Percentiles rank a stretch among this genome's conserved stretches.
These are phyloP conservation scores for Tylopilus sp. DNA, from an alignment of 1,284 basidiomycete genomes.

Conservation along the genomic window DNA sequence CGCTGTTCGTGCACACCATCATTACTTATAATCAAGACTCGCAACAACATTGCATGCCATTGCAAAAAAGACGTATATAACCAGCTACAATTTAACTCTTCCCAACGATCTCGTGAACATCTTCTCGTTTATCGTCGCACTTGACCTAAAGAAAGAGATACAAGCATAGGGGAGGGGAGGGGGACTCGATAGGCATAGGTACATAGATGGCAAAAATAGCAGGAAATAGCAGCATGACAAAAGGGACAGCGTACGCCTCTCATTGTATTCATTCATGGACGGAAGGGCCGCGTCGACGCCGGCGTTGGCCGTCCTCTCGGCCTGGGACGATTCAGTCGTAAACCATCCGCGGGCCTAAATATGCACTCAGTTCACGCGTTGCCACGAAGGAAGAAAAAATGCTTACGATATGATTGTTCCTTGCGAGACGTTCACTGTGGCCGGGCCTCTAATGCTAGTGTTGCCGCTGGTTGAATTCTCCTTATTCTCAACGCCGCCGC, in stretches of 20 bases:
- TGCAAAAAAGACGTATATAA: neutral
- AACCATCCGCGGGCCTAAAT: conserved; percentile 55
- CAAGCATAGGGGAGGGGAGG: conserved; percentile 10
- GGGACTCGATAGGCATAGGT: conserved; percentile 18
- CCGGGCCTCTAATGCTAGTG: neutral
- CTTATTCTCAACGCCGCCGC: conserved; percentile 48
- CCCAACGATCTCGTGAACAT: neutral
- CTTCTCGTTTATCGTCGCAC: neutral
- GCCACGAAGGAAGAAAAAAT: neutral
- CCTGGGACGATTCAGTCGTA: conserved; percentile 63
- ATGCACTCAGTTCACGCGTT: neutral
- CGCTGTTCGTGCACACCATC: too few species aligned
- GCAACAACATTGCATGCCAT: neutral
- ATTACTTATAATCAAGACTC: too few species aligned
- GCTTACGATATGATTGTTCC: conserved; percentile 57
- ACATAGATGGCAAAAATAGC: conserved; percentile 17
- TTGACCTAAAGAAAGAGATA: conserved; percentile 8
- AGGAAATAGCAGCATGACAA: neutral
- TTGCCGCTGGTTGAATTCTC: conserved; percentile 42
- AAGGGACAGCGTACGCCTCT: neutral
- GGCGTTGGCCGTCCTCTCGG: conserved; percentile 34
- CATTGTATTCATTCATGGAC: conserved; percentile 17
- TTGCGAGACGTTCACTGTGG: conserved; percentile 31
- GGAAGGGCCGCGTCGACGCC: conserved; percentile 22
- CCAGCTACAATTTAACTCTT: conserved; percentile 4